A percentile compares a stretch with the other conserved stretches of the same genome.
Evolutionary conservation across 345 rosid genomes (phyloP).

Genomic region (Citrus trifoliata): DNA sequence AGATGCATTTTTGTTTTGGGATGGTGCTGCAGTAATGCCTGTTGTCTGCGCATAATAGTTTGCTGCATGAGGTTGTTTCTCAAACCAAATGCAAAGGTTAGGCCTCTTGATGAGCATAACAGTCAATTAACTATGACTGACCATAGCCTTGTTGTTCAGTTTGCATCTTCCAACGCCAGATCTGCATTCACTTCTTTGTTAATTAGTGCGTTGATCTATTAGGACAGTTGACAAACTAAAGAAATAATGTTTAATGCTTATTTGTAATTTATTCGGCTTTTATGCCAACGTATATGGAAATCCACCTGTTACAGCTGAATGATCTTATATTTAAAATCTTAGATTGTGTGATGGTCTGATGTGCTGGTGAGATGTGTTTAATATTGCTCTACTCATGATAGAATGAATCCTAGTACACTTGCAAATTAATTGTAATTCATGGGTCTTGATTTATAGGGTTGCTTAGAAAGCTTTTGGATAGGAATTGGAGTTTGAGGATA

Average conservation of each 20-base stretch:
- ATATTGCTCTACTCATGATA: not conserved
- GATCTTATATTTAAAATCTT: not conserved
- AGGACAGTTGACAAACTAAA: not conserved
- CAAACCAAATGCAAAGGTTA: not conserved
- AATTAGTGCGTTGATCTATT: not conserved
- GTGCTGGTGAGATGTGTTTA: not conserved
- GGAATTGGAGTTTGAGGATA: not conserved
- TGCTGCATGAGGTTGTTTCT: not conserved
- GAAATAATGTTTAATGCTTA: not conserved
- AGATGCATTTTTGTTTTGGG: not conserved
- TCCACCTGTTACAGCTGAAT: not conserved
- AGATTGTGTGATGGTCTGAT: not conserved
- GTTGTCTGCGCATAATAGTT: not conserved
- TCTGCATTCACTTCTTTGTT: not conserved
- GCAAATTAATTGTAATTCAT: not conserved
- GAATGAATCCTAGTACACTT: not conserved
- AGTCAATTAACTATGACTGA: not conserved
- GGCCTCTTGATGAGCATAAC: not conserved
- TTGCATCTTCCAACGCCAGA: not conserved
- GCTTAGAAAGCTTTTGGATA: not conserved
- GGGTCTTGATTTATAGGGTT: not conserved
- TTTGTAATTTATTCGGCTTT: not conserved
- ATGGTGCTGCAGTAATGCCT: not conserved
- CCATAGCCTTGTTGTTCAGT: not conserved
- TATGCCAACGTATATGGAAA: not conserved